These are phyloP conservation scores for Verticillium isaacii DNA, from an alignment of 2,329 filamentous ascomycete genomes.

Conservation along the genomic window DNA sequence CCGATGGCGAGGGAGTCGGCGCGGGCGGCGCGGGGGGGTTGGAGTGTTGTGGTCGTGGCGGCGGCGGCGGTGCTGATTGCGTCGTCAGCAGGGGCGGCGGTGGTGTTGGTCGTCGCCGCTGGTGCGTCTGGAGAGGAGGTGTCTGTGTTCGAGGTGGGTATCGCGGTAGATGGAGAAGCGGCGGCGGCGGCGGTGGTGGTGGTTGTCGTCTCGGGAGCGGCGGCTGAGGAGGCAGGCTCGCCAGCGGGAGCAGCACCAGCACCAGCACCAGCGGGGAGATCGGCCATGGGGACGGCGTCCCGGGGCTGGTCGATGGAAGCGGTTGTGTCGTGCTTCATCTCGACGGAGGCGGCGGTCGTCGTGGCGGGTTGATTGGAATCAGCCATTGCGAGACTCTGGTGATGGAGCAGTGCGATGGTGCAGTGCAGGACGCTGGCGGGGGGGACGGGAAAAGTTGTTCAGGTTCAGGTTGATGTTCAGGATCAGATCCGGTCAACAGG, in stretches of 20 bases:
- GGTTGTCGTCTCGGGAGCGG: conserved; percentile 5
- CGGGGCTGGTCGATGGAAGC: conserved; percentile 26
- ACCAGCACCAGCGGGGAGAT: conserved; percentile 19
- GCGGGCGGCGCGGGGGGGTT: not conserved
- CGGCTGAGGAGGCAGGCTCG: not conserved
- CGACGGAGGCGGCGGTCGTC: not conserved
- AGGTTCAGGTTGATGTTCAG: not conserved
- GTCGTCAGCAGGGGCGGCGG: conserved; percentile 14
- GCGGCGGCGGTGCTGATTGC: conserved; percentile 9
- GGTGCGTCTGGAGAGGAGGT: not conserved
- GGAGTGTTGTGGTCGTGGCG: conserved; percentile 11
- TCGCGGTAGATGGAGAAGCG: not conserved
- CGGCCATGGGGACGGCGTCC: conserved; percentile 32
- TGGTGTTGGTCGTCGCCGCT: conserved; percentile 1
- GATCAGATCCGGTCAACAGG: not conserved
- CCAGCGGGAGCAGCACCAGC: conserved; percentile 4
- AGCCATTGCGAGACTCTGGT: conserved; percentile 8
- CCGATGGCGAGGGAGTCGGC: conserved; percentile 37
- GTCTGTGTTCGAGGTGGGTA: not conserved
- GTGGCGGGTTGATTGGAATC: conserved; percentile 6
- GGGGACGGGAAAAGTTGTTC: not conserved
- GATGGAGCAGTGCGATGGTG: not conserved
- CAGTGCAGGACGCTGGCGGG: not conserved
- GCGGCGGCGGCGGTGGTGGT: conserved; percentile 2
- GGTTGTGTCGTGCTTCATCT: conserved; percentile 14